phyloP scores from a whole-genome alignment of 768 basidiomycete species.

The Tricholoma matsutake region DNA sequence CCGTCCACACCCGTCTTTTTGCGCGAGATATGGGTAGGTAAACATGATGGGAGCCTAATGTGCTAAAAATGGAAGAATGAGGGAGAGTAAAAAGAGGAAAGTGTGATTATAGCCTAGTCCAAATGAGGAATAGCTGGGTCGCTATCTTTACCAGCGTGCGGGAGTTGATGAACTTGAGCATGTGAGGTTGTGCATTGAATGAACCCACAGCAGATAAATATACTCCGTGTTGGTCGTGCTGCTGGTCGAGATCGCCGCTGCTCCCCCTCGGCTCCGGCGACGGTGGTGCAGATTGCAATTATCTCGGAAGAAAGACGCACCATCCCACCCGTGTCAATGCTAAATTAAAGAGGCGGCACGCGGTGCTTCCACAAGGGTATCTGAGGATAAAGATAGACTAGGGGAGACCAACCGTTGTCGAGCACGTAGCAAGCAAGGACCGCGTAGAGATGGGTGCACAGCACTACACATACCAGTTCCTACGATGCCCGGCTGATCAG shows the following conservation, averaged over 20 bases:
- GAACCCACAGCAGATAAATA: neutral
- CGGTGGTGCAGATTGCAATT: neutral
- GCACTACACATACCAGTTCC: constrained; percentile 26
- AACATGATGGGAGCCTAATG: too few relatives aligned
- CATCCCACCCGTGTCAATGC: too few relatives aligned
- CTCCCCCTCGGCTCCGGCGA: neutral
- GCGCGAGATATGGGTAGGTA: too few relatives aligned
- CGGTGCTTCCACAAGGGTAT: neutral
- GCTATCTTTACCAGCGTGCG: neutral
- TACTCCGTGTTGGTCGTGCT: neutral
- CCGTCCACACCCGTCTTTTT: too few relatives aligned
- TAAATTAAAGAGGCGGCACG: neutral
- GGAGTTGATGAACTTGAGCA: neutral
- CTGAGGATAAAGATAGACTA: constrained; percentile 5
- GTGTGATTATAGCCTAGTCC: too few relatives aligned
- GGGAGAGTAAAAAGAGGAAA: too few relatives aligned
- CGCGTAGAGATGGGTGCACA: too few relatives aligned
- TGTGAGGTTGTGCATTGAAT: neutral
- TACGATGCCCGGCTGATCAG: constrained; percentile 28
- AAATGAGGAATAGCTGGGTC: too few relatives aligned
- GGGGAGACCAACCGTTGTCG: constrained; percentile 11
- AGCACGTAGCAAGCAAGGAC: too few relatives aligned
- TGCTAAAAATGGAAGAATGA: too few relatives aligned
- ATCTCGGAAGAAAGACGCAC: neutral
- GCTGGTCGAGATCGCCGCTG: too few relatives aligned